Evolutionary conservation across 345 rosid genomes (phyloP), one percentile per base, ranked within the genome.

Genomic region (Cardamine occulta): DNA sequence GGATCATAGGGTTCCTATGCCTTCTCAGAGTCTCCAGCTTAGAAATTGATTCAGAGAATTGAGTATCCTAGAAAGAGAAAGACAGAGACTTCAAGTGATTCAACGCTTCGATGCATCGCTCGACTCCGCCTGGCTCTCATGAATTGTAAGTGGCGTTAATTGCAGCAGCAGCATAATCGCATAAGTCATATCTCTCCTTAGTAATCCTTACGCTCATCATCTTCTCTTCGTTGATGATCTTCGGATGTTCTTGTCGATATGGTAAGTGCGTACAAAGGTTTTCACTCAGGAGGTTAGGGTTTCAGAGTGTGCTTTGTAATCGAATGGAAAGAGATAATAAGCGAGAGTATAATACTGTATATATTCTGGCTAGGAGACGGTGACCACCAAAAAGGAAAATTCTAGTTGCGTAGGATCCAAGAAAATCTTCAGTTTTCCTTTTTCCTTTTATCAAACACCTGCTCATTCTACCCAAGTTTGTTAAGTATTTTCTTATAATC

Each of bases 1-100:
- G 66, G 40, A 74, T 74, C 15, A 9, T 48, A 35, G 73, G 66
- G 73, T 24, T 57, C 5, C 73, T 26, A 35, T 74, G 78, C 0
- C 21, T 34, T 66, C 63, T 74, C 59, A 74, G 26, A 57, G 31
- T 18, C 42, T 66, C 73, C 0, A 74, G 40, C 3, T 45, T 56
- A 51, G 14, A 3, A 1, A 74, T 17, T 0, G 72, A 66, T 3
- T 34, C 26, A 37, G 60, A 66, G 2, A 17, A 18, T 6, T 1
- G 11, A 23, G 14, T 31, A 5, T 74, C 78, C 1, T 13, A 23
- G 32, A 23, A 51, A 2, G 78, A 56, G 35, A 65, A 65, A 66
- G 59, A 74, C 21, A 23, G 0, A 4, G 40, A 23, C 66, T 34
- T 47, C 66, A 45, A 57, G 5, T 37, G 66, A 3, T 12, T 47